phyloP scores from a whole-genome alignment of 495 filamentous ascomycete genomes.

The Neurospora discreta region DNA sequence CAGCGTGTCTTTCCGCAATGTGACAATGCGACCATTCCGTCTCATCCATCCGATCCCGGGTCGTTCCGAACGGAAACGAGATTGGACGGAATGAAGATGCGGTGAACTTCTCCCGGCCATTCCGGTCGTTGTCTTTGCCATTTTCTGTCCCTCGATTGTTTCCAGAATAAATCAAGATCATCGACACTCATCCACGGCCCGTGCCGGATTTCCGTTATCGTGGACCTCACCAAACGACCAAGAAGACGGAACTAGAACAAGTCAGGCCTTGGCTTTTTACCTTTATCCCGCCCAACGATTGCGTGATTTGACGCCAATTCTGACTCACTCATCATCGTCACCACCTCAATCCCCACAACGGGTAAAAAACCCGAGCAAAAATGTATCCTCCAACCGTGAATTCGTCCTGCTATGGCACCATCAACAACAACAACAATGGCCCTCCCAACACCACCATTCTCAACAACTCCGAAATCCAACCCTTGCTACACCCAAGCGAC shows the following conservation, averaged over 20 bases:
- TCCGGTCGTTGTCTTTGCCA: not conserved
- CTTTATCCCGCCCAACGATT: not conserved
- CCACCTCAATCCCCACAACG: not conserved
- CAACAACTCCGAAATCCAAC: not conserved
- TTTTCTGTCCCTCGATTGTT: not conserved
- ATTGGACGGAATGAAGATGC: not conserved
- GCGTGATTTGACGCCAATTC: not conserved
- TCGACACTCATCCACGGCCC: not conserved
- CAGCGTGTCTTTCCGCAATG: not conserved
- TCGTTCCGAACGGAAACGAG: not conserved
- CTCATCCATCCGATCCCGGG: not conserved
- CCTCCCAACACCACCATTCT: not conserved
- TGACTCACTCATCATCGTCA: not conserved
- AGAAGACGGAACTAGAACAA: not conserved
- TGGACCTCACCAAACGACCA: not conserved
- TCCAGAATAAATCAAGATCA: not conserved
- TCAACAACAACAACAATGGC: not conserved
- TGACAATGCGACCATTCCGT: not conserved
- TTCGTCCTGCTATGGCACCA: not conserved
- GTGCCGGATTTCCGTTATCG: not conserved
- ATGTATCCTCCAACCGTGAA: not conserved
- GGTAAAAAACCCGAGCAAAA: not conserved
- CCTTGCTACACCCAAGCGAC: not conserved
- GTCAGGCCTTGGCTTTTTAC: not conserved
- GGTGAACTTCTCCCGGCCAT: not conserved